phyloP scores from a whole-genome alignment of 2,329 filamentous ascomycete species.

The Colletotrichum sp. region DNA sequence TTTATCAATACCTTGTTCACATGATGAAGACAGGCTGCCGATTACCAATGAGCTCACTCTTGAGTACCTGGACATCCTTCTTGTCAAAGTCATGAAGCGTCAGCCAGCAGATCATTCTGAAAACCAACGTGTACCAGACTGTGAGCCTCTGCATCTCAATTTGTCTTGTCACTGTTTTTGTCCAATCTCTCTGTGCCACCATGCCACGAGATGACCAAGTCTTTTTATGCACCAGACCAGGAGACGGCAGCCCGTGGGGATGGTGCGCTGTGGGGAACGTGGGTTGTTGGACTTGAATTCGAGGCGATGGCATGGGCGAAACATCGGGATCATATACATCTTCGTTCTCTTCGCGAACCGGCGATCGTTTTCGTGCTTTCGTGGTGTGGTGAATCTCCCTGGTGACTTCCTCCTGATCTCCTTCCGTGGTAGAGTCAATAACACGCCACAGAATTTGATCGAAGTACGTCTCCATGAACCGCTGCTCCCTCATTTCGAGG shows the following conservation, averaged over 20 bases:
- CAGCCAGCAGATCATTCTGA: constrained; percentile 42
- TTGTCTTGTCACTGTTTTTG: not conserved
- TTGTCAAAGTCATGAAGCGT: constrained; percentile 42
- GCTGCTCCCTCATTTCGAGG: not conserved
- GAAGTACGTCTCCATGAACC: constrained; percentile 14
- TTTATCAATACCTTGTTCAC: not conserved
- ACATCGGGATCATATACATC: no score
- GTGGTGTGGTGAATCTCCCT: no score
- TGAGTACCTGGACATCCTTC: constrained; percentile 34
- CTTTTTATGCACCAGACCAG: not conserved
- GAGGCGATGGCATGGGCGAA: not conserved
- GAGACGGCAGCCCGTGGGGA: not conserved
- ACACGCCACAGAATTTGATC: not conserved
- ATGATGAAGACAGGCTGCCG: constrained; percentile 39
- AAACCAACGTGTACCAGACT: constrained; percentile 37
- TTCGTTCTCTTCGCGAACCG: no score
- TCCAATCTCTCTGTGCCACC: not conserved
- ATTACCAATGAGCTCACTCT: constrained; percentile 36
- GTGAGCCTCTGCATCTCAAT: constrained; percentile 10
- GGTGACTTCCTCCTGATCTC: constrained; percentile 1
- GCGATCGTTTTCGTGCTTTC: no score
- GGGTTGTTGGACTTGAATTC: not conserved
- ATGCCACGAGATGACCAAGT: not conserved
- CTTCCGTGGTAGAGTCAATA: not conserved
- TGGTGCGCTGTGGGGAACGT: not conserved